These are phyloP conservation scores for Clarireedia hainanense DNA, from an alignment of 2,329 filamentous ascomycete species.

Conservation along the genomic window DNA sequence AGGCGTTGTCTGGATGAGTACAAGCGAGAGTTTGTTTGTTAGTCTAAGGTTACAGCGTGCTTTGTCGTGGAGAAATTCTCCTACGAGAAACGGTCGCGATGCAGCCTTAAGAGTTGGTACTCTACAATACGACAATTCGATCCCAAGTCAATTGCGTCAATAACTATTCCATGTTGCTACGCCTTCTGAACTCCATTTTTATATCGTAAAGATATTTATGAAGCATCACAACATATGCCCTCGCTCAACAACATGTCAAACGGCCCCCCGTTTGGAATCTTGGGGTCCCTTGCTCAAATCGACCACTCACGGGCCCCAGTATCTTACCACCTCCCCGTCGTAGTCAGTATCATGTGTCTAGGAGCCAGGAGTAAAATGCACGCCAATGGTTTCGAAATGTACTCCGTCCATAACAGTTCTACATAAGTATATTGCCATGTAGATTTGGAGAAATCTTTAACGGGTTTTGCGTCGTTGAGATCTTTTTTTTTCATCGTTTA, in stretches of 20 bases:
- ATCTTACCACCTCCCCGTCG: not conserved
- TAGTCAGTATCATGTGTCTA: not conserved
- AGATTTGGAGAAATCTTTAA: not conserved
- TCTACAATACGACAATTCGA: too few relatives aligned
- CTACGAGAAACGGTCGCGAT: too few relatives aligned
- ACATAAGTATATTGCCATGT: not conserved
- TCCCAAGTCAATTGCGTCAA: too few relatives aligned
- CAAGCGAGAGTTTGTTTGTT: too few relatives aligned
- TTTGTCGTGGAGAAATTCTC: too few relatives aligned
- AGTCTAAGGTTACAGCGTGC: too few relatives aligned
- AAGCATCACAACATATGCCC: not conserved
- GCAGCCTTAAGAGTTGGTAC: too few relatives aligned
- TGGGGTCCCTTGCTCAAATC: not conserved
- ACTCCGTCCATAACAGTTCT: not conserved
- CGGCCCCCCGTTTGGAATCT: not conserved
- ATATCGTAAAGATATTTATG: not conserved
- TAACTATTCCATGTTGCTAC: not conserved
- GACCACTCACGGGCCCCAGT: not conserved
- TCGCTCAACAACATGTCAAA: not conserved
- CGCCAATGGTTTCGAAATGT: not conserved
- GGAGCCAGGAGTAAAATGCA: not conserved
- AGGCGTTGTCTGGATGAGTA: too few relatives aligned
- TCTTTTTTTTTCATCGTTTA: not conserved
- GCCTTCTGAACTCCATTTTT: not conserved
- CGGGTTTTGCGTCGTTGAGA: not conserved